phyloP scores from a whole-genome alignment of 352 stramenopile species.

The Chrysophaeum taylorii region DNA sequence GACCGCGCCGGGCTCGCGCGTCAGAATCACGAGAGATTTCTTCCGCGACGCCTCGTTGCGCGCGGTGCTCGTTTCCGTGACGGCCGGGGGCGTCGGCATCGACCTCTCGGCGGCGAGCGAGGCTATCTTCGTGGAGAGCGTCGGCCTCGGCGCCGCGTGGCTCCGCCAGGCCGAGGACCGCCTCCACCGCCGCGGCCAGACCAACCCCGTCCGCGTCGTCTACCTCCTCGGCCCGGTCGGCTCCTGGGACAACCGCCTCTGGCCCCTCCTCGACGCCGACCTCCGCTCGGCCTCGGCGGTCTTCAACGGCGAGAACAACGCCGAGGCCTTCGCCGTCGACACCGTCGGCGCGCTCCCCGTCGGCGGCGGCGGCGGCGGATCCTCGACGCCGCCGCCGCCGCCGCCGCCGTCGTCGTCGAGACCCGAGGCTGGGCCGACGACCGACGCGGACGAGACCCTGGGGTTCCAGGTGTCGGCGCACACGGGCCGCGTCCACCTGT shows the following conservation, averaged over 20 bases:
- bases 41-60: background rate
- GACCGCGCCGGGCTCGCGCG: background rate
- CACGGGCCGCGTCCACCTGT: background rate
- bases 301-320: background rate
- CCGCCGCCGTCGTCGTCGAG: background rate
- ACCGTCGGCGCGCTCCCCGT: too few relatives aligned
- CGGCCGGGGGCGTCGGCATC: background rate
- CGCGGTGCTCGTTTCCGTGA: background rate
- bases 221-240: background rate
- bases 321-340: background rate
- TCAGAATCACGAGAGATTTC: background rate
- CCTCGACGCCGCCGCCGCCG: background rate
- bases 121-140: background rate
- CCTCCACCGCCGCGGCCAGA: background rate
- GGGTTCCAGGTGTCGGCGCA: slow-evolving; percentile 1
- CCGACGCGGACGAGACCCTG: background rate
- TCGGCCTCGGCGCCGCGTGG: background rate
- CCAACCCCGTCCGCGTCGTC: background rate
- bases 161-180: slow-evolving; percentile 5
- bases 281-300: background rate
- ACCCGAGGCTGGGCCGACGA: background rate
- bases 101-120: background rate
- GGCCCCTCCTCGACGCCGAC: background rate
- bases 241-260: background rate
- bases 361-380: background rate